A percentile compares a stretch with the other conserved stretches of the same genome.
These are phyloP conservation scores for Cicer yamashitae DNA, from an alignment of 306 rosid genomes.

Conservation along the genomic window DNA sequence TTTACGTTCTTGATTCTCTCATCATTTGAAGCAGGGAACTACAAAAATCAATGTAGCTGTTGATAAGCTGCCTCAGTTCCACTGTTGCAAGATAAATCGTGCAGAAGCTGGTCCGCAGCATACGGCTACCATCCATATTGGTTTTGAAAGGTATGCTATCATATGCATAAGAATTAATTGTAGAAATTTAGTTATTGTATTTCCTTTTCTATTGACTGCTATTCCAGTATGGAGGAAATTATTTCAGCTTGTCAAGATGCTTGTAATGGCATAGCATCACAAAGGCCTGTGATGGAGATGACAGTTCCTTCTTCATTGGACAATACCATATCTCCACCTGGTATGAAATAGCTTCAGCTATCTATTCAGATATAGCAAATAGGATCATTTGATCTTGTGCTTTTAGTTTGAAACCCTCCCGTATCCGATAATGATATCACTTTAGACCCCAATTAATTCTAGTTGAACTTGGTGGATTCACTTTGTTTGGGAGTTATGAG, in stretches of 20 bases:
- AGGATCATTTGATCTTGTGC: slow-evolving; percentile 2
- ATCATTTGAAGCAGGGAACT: slow-evolving; percentile 17
- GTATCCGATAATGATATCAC: neutral
- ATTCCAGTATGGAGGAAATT: slow-evolving; percentile 64
- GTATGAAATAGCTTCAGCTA: slow-evolving; percentile 43
- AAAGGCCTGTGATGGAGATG: slow-evolving; percentile 73
- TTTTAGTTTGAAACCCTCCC: neutral
- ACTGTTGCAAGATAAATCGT: neutral
- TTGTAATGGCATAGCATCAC: slow-evolving; percentile 66
- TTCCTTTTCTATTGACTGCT: slow-evolving; percentile 9
- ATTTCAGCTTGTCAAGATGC: slow-evolving; percentile 70
- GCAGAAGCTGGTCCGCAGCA: slow-evolving; percentile 12
- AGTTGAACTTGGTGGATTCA: neutral
- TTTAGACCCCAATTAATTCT: neutral
- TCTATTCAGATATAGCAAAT: neutral
- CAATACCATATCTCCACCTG: slow-evolving; percentile 73
- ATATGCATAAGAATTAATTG: neutral
- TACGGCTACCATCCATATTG: slow-evolving; percentile 70
- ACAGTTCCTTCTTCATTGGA: slow-evolving; percentile 77
- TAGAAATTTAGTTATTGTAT: slow-evolving; percentile 13
- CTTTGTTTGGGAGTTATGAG: no score
- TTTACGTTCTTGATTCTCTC: neutral
- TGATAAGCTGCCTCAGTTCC: slow-evolving; percentile 23
- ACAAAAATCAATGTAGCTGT: slow-evolving; percentile 28
- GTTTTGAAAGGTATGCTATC: slow-evolving; percentile 60